Percentiles rank a stretch among this genome's conserved stretches.
These are phyloP conservation scores for Euptelea pleiosperma DNA, from an alignment of 164 flowering plant species.

Conservation along the genomic window DNA sequence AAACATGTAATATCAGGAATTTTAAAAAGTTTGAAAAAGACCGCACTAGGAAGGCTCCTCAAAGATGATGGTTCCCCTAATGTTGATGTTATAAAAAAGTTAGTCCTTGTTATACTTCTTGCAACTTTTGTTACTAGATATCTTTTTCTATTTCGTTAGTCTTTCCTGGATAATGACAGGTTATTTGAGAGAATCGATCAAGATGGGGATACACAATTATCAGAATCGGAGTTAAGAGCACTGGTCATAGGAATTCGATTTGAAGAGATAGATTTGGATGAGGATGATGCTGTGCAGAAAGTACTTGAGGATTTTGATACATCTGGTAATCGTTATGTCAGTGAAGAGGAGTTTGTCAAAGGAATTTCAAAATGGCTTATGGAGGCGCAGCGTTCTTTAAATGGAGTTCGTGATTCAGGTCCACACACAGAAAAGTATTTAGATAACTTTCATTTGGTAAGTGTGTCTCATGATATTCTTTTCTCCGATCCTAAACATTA, in stretches of 20 bases:
- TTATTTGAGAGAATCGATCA: constrained; percentile 17
- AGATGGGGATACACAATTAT: constrained; percentile 8
- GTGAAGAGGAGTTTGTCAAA: constrained; percentile 13
- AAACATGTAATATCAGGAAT: constrained; percentile 43
- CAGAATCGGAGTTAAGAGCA: constrained; percentile 24
- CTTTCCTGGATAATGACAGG: constrained; percentile 15
- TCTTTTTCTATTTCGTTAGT: background rate
- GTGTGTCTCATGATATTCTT: background rate
- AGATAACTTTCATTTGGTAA: constrained; percentile 22
- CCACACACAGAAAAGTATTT: constrained; percentile 11
- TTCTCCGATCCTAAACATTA: background rate
- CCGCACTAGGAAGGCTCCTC: constrained; percentile 33
- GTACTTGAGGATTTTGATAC: constrained; percentile 21
- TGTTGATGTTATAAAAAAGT: constrained; percentile 32
- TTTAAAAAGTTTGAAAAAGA: constrained; percentile 30
- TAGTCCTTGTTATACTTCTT: constrained; percentile 7
- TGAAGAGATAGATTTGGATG: constrained; percentile 21
- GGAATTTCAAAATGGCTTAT: constrained; percentile 26
- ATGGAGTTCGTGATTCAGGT: background rate
- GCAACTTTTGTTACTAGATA: background rate
- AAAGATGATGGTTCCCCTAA: constrained; percentile 35
- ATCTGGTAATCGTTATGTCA: constrained; percentile 4
- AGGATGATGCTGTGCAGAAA: constrained; percentile 17
- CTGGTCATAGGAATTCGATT: constrained; percentile 23
- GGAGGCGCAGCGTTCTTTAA: constrained; percentile 16